Evolutionary conservation across 2,329 filamentous ascomycete species (phyloP).

Genomic region (Truncatella angustata): DNA sequence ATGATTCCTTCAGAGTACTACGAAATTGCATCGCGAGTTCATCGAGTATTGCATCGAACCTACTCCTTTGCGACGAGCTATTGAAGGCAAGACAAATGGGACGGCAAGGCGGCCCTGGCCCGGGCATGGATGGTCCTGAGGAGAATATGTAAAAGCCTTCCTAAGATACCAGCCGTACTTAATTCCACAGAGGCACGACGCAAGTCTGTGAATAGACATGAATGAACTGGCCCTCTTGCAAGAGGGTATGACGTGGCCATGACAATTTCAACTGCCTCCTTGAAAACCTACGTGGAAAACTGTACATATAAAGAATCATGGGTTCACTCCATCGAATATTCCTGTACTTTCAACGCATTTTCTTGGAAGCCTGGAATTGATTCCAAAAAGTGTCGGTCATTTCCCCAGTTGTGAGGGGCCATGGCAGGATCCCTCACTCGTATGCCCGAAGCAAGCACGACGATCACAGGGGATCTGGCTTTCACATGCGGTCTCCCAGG

Average conservation of each 20-base stretch:
- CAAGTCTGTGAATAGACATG: not conserved
- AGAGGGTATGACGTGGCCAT: not conserved
- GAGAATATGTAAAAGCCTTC: slow-evolving; percentile 32
- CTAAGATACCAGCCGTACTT: not conserved
- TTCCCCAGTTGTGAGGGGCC: no score
- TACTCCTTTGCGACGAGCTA: slow-evolving; percentile 94
- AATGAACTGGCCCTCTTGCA: not conserved
- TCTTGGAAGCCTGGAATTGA: no score
- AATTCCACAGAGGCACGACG: not conserved
- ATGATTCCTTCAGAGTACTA: slow-evolving; percentile 92
- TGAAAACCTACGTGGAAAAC: no score
- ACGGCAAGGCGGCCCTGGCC: slow-evolving; percentile 58
- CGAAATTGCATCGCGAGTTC: slow-evolving; percentile 92
- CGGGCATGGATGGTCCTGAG: slow-evolving; percentile 62
- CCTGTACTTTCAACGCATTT: no score
- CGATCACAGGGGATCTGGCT: no score
- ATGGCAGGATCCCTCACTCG: no score
- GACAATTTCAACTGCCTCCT: not conserved
- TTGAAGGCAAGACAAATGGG: slow-evolving; percentile 97
- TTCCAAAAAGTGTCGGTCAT: no score
- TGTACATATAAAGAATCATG: no score
- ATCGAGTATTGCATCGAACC: slow-evolving; percentile 91
- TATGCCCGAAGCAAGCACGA: no score
- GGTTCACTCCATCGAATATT: no score
- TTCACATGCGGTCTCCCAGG: no score